A percentile compares a stretch with the other conserved stretches of the same genome.
Evolutionary conservation across 306 rosid genomes (phyloP).

Genomic region (Hippophae gyantsensis): DNA sequence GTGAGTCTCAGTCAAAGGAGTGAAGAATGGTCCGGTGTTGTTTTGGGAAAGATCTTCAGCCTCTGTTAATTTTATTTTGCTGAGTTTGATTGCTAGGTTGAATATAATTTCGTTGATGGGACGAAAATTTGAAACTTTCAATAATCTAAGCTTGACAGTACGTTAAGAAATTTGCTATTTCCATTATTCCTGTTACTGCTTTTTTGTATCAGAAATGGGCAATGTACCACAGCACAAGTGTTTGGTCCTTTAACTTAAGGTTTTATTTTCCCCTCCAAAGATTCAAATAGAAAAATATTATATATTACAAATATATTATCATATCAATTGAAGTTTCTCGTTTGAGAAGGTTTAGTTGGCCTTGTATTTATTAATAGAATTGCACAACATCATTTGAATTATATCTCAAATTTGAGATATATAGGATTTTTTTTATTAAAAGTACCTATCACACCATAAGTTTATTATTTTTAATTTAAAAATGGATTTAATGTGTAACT

Average conservation of each 20-base stretch:
- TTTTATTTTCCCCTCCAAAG: too few species aligned
- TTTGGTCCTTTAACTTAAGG: background rate
- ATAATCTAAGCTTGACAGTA: conserved; percentile 23
- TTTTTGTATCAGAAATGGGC: background rate
- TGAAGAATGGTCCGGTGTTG: conserved; percentile 16
- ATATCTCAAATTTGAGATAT: too few species aligned
- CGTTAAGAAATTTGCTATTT: conserved; percentile 1
- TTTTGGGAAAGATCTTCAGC: conserved; percentile 19
- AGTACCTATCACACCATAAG: too few species aligned
- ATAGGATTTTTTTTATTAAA: too few species aligned
- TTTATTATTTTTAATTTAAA: too few species aligned
- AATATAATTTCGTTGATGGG: conserved; percentile 13
- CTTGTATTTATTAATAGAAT: too few species aligned
- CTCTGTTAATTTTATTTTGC: conserved; percentile 15
- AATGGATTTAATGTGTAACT: too few species aligned
- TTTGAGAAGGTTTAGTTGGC: too few species aligned
- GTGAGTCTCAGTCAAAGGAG: conserved; percentile 43
- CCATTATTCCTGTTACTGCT: background rate
- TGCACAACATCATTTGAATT: too few species aligned
- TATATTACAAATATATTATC: too few species aligned
- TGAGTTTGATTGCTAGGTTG: conserved; percentile 22
- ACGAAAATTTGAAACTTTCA: conserved; percentile 12
- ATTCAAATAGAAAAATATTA: too few species aligned
- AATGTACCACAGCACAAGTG: background rate
- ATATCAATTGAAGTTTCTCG: too few species aligned